Percentiles rank a stretch among this genome's conserved stretches.
phyloP scores from a whole-genome alignment of 108 stramenopile species.

The Parmales sp. region DNA sequence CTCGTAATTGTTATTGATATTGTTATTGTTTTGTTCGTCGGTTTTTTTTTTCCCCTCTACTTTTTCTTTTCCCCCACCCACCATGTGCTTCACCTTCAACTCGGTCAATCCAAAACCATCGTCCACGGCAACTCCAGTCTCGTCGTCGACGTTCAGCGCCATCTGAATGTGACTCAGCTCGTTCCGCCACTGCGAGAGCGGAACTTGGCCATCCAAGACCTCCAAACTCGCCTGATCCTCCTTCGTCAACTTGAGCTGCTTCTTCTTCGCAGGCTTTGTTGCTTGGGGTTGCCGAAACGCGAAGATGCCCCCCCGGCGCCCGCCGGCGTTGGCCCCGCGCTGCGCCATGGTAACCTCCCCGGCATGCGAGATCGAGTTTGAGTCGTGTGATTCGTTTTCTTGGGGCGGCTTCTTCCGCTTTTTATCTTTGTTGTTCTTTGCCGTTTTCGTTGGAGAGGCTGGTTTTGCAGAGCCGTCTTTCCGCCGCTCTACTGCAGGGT shows the following conservation, averaged over 20 bases:
- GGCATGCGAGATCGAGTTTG: background rate
- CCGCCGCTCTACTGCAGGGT: background rate
- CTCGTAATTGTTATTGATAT: background rate
- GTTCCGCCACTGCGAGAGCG: background rate
- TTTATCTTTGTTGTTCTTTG: background rate
- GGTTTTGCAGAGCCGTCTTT: background rate
- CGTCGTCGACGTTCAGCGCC: background rate
- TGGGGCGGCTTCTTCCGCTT: background rate
- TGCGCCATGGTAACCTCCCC: background rate
- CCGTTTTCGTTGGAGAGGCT: background rate
- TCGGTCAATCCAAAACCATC: background rate
- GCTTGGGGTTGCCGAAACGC: too few species aligned
- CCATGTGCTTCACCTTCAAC: background rate
- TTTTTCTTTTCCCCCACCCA: background rate
- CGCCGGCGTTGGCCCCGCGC: background rate
- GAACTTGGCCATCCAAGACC: background rate
- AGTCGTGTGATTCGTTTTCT: background rate
- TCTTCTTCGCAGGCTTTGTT: background rate
- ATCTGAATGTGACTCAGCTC: slow-evolving; percentile 6
- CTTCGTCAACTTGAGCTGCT: background rate
- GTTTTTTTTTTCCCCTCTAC: background rate
- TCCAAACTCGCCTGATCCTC: background rate
- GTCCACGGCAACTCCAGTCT: background rate
- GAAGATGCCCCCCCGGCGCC: background rate
- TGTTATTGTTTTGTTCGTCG: background rate